Conservation (phyloP, 257 asterid species). For the Lavandula angustifolia region DNA sequence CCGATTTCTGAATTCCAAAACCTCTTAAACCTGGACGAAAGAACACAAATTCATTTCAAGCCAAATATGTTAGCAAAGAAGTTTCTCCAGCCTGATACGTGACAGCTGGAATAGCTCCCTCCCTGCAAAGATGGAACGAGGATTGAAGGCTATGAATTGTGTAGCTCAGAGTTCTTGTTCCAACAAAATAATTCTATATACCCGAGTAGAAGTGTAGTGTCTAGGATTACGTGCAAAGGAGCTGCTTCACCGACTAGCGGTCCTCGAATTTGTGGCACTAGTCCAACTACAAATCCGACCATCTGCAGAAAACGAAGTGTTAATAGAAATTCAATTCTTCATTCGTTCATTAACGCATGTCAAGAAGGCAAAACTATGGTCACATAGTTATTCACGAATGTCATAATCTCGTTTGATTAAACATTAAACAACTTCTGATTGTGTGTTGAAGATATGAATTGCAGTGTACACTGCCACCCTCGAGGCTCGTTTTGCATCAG, state of each 20-base stretch:
- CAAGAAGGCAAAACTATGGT: neutral
- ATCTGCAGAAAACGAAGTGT: constrained; percentile 42
- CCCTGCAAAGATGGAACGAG: constrained; percentile 49
- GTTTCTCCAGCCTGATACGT: constrained; percentile 28
- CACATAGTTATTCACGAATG: neutral
- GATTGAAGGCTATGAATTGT: constrained; percentile 9
- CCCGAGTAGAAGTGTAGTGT: constrained; percentile 70
- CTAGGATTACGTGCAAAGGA: constrained; percentile 73
- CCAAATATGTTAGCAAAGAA: neutral
- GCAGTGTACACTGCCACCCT: neutral
- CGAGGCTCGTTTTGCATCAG: no score
- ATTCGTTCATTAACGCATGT: neutral
- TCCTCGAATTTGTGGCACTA: constrained; percentile 62
- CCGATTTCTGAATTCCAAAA: constrained; percentile 53
- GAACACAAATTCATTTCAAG: neutral
- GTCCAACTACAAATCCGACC: constrained; percentile 74
- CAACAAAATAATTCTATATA: constrained; percentile 22
- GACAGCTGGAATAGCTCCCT: constrained; percentile 83
- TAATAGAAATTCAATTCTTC: neutral
- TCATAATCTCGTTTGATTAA: neutral
- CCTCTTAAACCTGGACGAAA: constrained; percentile 59
- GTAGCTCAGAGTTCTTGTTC: neutral
- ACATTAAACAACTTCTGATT: neutral
- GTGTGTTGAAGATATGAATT: neutral
- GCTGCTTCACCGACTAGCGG: constrained; percentile 67